phyloP scores from a whole-genome alignment of 1,284 basidiomycete genomes.

The Quambalaria eucalypti region DNA sequence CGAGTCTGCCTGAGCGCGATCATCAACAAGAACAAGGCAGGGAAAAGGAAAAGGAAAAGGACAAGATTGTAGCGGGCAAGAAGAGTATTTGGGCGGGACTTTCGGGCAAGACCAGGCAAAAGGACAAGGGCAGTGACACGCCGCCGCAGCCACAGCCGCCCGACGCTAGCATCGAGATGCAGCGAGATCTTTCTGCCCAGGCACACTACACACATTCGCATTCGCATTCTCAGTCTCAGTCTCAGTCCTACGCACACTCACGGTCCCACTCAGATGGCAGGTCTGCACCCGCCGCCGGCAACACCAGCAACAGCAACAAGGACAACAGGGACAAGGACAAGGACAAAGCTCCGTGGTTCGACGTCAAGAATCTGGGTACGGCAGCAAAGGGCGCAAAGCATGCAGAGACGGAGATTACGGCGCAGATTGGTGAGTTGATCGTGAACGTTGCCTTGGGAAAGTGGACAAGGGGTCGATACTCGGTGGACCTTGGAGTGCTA shows the following conservation, averaged over 20 bases:
- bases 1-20: too few relatives aligned
- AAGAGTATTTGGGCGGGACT: background rate
- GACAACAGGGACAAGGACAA: background rate
- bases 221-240: background rate
- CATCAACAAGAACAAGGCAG: too few relatives aligned
- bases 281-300: background rate
- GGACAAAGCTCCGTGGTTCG: conserved; percentile 1
- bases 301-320: background rate
- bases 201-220: background rate
- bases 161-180: too few relatives aligned
- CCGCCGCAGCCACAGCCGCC: too few relatives aligned
- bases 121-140: background rate
- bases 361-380: background rate
- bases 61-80: too few relatives aligned
- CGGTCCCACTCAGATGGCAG: too few relatives aligned
- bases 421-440: background rate
- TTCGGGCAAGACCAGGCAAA: background rate
- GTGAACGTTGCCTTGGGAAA: too few relatives aligned
- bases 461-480: background rate
- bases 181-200: background rate
- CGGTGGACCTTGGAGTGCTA: background rate
- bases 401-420: background rate
- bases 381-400: background rate
- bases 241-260: too few relatives aligned
- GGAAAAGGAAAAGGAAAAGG: too few relatives aligned